Evolutionary conservation across 352 stramenopile genomes (phyloP).

Genomic region (Bremia lactucae): DNA sequence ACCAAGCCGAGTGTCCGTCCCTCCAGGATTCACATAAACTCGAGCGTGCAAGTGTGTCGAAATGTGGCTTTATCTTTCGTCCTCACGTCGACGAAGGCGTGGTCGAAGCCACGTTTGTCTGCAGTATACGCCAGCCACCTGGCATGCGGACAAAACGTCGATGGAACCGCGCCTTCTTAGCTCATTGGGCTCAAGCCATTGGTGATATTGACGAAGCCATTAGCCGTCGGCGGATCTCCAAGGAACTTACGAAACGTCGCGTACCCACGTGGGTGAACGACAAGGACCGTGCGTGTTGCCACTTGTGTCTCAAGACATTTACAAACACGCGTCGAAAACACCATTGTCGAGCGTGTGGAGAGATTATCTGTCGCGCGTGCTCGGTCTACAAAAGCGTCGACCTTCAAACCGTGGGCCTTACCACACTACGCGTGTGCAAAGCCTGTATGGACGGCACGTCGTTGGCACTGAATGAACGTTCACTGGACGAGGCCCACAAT

Average conservation of each 20-base stretch:
- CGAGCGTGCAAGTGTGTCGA: conserved; percentile 61
- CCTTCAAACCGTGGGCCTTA: conserved; percentile 58
- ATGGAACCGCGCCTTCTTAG: conserved; percentile 51
- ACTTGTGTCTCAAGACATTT: conserved; percentile 77
- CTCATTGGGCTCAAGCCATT: conserved; percentile 63
- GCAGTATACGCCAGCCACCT: conserved; percentile 68
- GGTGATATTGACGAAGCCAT: conserved; percentile 58
- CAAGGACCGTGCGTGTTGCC: conserved; percentile 72
- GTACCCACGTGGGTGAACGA: conserved; percentile 73
- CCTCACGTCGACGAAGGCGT: conserved; percentile 40
- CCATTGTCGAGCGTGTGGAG: conserved; percentile 71
- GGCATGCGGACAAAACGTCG: conserved; percentile 40
- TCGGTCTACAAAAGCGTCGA: conserved; percentile 75
- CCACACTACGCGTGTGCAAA: conserved; percentile 70
- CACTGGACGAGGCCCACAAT: too few relatives aligned
- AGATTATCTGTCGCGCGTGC: conserved; percentile 76
- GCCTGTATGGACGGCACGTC: conserved; percentile 63
- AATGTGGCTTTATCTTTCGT: conserved; percentile 71
- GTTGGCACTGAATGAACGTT: too few relatives aligned
- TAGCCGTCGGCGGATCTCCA: conserved; percentile 55
- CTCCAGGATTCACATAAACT: conserved; percentile 64
- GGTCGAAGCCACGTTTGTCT: conserved; percentile 70
- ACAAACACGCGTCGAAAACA: conserved; percentile 69
- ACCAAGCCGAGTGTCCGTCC: conserved; percentile 62
- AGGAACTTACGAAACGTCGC: conserved; percentile 57